Percentiles rank a stretch among this genome's conserved stretches.
Evolutionary conservation across 495 filamentous ascomycete genomes (phyloP).

Genomic region (Trichodelitschia bisporula): DNA sequence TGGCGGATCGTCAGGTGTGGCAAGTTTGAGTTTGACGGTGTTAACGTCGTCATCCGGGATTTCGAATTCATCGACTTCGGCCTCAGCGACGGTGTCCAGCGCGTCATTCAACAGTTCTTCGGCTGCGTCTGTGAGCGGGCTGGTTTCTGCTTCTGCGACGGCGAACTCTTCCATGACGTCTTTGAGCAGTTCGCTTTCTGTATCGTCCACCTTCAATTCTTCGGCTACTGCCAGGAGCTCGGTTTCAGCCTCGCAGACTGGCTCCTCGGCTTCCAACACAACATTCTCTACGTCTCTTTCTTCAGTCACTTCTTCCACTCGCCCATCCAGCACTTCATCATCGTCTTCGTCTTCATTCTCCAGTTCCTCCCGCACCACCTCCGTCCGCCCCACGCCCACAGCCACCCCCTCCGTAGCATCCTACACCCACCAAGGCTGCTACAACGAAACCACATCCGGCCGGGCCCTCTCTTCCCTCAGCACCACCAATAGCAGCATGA

Average conservation of each 20-base stretch:
- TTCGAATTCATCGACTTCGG: background rate
- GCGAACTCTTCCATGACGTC: background rate
- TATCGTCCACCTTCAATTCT: background rate
- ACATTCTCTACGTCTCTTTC: background rate
- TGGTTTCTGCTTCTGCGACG: too few species aligned
- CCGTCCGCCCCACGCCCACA: conserved; percentile 1
- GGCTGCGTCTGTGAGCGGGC: too few species aligned
- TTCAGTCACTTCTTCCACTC: background rate
- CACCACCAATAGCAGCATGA: conserved; percentile 3
- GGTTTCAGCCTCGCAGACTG: background rate
- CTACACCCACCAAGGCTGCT: conserved; percentile 14
- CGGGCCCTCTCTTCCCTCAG: conserved; percentile 4
- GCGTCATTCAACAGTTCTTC: too few species aligned
- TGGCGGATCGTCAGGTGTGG: background rate
- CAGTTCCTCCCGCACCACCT: background rate
- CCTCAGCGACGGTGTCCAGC: too few species aligned
- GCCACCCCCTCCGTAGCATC: conserved; percentile 4
- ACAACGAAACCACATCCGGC: conserved; percentile 8
- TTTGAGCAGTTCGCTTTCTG: background rate
- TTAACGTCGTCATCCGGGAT: background rate
- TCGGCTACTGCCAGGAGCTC: background rate
- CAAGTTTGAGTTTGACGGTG: too few species aligned
- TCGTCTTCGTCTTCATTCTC: conserved; percentile 1
- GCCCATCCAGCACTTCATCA: conserved; percentile 1
- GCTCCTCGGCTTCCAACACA: background rate